Evolutionary conservation across 805 yeast genomes (phyloP).

Genomic region (Candida ponderosae): DNA sequence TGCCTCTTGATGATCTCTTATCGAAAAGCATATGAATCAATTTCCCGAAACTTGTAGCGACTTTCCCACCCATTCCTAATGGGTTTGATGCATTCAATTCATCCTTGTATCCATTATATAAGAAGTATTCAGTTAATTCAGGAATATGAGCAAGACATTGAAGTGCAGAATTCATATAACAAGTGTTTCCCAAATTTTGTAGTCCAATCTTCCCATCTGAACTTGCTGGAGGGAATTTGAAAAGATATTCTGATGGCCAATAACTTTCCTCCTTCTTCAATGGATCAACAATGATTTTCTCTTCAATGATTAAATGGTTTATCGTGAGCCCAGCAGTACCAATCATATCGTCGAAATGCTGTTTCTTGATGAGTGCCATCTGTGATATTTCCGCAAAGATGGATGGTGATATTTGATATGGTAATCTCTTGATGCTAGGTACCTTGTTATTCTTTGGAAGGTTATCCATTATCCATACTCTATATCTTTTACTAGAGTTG

Average conservation of each 20-base stretch:
- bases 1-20: conserved; percentile 10
- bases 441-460: not conserved
- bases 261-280: conserved; percentile 16
- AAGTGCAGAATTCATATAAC: conserved; percentile 91
- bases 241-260: conserved; percentile 29
- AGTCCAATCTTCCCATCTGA: conserved; percentile 52
- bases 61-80: conserved; percentile 74
- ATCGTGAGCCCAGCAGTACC: conserved; percentile 12
- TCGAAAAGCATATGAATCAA: conserved; percentile 55
- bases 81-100: conserved; percentile 79
- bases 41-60: conserved; percentile 69
- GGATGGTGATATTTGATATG: conserved; percentile 17
- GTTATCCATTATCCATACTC: conserved; percentile 16
- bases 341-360: conserved; percentile 9
- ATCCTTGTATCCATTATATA: conserved; percentile 44
- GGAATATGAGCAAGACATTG: conserved; percentile 87
- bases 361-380: conserved; percentile 17
- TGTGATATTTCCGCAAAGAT: conserved; percentile 19
- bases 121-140: conserved; percentile 70
- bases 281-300: conserved; percentile 11
- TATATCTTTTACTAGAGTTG: not conserved
- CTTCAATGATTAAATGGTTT: conserved; percentile 26
- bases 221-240: conserved; percentile 22
- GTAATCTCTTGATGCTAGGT: conserved; percentile 4
- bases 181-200: conserved; percentile 78